Percentiles rank a stretch among this genome's conserved stretches.
phyloP scores from a whole-genome alignment of 257 asterid species.

The Knoxia roxburghii region DNA sequence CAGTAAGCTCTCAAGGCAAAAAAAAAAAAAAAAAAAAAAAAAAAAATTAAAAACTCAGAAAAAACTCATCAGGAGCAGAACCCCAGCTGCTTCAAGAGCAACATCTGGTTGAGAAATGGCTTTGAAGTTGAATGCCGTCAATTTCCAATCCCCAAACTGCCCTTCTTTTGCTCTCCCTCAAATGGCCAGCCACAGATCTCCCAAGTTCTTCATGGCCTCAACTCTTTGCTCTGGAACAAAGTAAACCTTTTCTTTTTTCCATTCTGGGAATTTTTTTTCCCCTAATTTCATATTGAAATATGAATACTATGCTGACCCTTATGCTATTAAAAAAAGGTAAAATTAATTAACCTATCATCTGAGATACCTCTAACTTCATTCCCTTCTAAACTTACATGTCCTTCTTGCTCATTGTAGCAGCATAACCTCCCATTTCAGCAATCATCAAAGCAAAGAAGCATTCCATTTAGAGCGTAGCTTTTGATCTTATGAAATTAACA shows the following conservation, averaged over 20 bases:
- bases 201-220: conserved; percentile 70
- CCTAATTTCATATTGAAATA: not conserved
- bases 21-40: not conserved
- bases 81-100: not conserved
- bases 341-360: not conserved
- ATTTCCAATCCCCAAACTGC: conserved; percentile 31
- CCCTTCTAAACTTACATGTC: not conserved
- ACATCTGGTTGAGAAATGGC: no score
- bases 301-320: conserved; percentile 8
- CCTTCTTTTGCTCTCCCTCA: conserved; percentile 40
- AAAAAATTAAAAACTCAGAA: not conserved
- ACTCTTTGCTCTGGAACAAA: conserved; percentile 57
- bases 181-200: conserved; percentile 61
- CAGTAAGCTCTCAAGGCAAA: not conserved
- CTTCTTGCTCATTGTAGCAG: not conserved
- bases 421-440: not conserved
- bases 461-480: not conserved
- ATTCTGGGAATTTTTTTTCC: not conserved
- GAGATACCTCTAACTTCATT: not conserved
- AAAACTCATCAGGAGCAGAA: not conserved
- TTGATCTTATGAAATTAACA: no score
- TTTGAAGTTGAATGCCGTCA: conserved; percentile 34
- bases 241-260: conserved; percentile 25
- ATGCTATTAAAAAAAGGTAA: not conserved
- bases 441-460: not conserved